phyloP scores from a whole-genome alignment of 352 stramenopile genomes.

The Phytophthora sansomeana region DNA sequence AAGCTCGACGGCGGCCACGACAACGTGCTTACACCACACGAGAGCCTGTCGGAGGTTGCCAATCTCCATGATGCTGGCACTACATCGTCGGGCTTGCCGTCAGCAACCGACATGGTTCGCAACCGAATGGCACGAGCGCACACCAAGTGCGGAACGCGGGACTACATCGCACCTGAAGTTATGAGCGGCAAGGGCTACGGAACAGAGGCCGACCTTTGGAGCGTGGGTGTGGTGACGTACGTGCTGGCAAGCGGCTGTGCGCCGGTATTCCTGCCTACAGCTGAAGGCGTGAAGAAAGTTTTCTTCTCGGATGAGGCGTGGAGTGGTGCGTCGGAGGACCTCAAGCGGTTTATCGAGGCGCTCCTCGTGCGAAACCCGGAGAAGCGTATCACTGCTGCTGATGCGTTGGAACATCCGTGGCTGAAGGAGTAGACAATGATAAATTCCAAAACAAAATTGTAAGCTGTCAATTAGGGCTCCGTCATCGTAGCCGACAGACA shows the following conservation, averaged over 20 bases:
- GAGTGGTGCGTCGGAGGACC: conserved; percentile 59
- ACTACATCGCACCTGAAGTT: conserved; percentile 87
- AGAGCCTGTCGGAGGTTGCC: conserved; percentile 72
- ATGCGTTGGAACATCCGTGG: conserved; percentile 82
- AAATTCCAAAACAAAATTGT: conserved; percentile 19
- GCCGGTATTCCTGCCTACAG: conserved; percentile 71
- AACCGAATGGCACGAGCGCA: conserved; percentile 77
- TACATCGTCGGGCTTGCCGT: conserved; percentile 20
- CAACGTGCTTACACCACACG: conserved; percentile 72
- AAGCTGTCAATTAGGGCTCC: conserved; percentile 16
- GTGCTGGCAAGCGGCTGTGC: conserved; percentile 87
- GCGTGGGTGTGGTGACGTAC: conserved; percentile 92
- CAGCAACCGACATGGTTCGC: conserved; percentile 45
- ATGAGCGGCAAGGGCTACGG: conserved; percentile 94
- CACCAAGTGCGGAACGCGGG: conserved; percentile 86
- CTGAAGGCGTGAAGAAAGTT: conserved; percentile 73
- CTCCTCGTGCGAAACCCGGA: conserved; percentile 83
- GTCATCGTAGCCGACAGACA: conserved; percentile 18
- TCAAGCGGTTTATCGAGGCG: conserved; percentile 77
- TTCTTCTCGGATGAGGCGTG: conserved; percentile 82
- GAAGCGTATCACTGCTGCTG: conserved; percentile 68
- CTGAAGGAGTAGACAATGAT: conserved; percentile 46
- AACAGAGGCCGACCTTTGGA: conserved; percentile 95
- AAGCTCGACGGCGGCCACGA: conserved; percentile 67
- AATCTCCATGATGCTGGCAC: conserved; percentile 56